Evolutionary conservation across 805 yeast species (phyloP).

Genomic region (Suhomyces emberorum): DNA sequence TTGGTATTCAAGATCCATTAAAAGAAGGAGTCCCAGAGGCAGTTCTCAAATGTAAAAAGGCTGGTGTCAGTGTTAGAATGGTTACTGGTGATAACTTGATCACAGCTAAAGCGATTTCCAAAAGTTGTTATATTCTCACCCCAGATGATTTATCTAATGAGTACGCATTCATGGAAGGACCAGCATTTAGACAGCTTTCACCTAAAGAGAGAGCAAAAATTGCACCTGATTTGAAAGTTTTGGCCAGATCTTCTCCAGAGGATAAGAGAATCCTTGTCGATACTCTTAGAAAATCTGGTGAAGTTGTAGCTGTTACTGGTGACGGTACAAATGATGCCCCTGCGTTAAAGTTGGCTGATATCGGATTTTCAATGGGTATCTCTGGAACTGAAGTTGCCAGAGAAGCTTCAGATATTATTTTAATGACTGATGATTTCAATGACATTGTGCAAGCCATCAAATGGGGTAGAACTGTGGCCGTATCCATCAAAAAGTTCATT

Average conservation of each 20-base stretch:
- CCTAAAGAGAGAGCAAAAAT: slow-evolving; percentile 52
- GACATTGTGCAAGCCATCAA: slow-evolving; percentile 95
- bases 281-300: slow-evolving; percentile 73
- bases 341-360: slow-evolving; percentile 93
- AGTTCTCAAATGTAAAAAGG: slow-evolving; percentile 76
- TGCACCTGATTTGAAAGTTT: slow-evolving; percentile 74
- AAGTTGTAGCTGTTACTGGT: slow-evolving; percentile 98
- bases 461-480: slow-evolving; percentile 98
- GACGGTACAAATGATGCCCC: slow-evolving; percentile 99
- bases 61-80: slow-evolving; percentile 96
- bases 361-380: slow-evolving; percentile 98
- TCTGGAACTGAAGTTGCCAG: slow-evolving; percentile 98
- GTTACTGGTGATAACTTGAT: slow-evolving; percentile 94
- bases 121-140: slow-evolving; percentile 73
- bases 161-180: slow-evolving; percentile 86
- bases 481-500: slow-evolving; percentile 89
- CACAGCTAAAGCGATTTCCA: slow-evolving; percentile 90
- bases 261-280: slow-evolving; percentile 88
- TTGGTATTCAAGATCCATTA: slow-evolving; percentile 94
- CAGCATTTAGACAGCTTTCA: slow-evolving; percentile 69
- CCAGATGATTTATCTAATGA: slow-evolving; percentile 51
- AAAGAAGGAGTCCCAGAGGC: slow-evolving; percentile 89
- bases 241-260: slow-evolving; percentile 95
- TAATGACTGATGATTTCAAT: slow-evolving; percentile 91
- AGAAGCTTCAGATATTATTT: slow-evolving; percentile 90